Conservation (phyloP, 202 grass and related monocot species). For the Eragrostis tef region DNA sequence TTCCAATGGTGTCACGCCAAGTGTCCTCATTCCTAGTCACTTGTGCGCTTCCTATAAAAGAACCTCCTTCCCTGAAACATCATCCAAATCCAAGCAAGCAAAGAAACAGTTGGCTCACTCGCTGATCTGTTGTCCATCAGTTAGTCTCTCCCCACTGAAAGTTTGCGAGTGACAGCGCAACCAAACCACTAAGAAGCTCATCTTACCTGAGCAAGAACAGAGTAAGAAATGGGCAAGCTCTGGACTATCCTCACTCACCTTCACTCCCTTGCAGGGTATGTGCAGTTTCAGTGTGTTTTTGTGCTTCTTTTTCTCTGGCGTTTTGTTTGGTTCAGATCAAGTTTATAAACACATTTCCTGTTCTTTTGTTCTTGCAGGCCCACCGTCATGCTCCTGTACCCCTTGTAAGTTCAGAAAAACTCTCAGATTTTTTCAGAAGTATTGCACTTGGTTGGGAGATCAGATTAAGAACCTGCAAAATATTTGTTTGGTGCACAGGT, state of each 20-base stretch:
- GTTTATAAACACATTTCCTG: neutral
- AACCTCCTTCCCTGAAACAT: neutral
- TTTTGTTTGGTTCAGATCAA: neutral
- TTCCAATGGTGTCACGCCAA: conserved; percentile 31
- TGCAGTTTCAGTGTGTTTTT: no score
- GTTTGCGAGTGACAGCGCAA: neutral
- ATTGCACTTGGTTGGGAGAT: neutral
- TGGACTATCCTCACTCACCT: conserved; percentile 75
- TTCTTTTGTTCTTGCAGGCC: conserved; percentile 49
- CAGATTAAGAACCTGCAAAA: neutral
- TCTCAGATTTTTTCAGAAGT: neutral
- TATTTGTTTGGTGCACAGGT: conserved; percentile 38
- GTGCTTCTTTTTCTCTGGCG: neutral
- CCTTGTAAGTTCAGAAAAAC: conserved; percentile 58
- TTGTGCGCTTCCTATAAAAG: conserved; percentile 10
- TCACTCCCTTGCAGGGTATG: conserved; percentile 78
- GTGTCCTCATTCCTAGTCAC: conserved; percentile 31
- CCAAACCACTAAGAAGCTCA: neutral
- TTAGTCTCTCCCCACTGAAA: conserved; percentile 13
- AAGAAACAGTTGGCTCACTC: neutral
- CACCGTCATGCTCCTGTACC: conserved; percentile 75
- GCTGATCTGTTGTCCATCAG: neutral
- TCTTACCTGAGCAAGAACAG: no score
- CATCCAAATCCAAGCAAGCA: conserved; percentile 34
- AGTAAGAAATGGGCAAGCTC: conserved; percentile 64